A percentile compares a stretch with the other conserved stretches of the same genome.
Evolutionary conservation across 2,329 filamentous ascomycete species (phyloP).

Genomic region (Sphaerostilbella broomeana): DNA sequence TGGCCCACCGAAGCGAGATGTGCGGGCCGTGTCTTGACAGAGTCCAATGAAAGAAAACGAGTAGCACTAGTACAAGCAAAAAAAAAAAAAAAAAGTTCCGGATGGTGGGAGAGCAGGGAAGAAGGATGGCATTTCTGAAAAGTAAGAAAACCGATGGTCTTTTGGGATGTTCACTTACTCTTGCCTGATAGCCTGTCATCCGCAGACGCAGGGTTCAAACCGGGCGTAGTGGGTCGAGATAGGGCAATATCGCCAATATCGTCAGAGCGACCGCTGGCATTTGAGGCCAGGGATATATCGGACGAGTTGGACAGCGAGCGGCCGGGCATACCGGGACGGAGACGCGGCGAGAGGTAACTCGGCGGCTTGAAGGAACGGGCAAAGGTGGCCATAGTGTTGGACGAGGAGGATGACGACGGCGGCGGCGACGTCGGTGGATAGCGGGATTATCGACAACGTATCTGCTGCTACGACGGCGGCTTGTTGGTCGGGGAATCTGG

Average conservation of each 20-base stretch:
- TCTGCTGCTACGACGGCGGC: too few species aligned
- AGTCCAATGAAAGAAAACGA: neutral
- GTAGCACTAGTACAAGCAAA: too few species aligned
- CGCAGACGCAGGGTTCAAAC: too few species aligned
- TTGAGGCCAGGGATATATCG: constrained; percentile 33
- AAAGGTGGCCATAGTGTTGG: constrained; percentile 44
- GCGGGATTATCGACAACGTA: too few species aligned
- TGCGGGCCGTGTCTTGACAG: neutral
- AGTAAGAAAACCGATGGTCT: constrained; percentile 11
- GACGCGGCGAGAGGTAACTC: constrained; percentile 36
- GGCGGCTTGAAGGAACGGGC: constrained; percentile 44
- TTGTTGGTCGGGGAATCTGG: too few species aligned
- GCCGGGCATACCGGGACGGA: constrained; percentile 38
- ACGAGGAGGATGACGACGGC: too few species aligned
- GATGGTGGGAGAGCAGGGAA: constrained; percentile 3
- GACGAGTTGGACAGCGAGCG: constrained; percentile 43
- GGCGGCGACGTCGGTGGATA: too few species aligned
- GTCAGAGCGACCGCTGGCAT: constrained; percentile 23
- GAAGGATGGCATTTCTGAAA: constrained; percentile 6
- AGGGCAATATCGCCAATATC: constrained; percentile 24
- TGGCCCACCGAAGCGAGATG: neutral
- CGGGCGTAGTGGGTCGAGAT: constrained; percentile 25
- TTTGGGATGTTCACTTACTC: too few species aligned
- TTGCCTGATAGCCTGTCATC: constrained; percentile 7
- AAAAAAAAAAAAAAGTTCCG: neutral